Conservation (phyloP, 768 basidiomycete genomes). For the Podaxis rugospora region DNA sequence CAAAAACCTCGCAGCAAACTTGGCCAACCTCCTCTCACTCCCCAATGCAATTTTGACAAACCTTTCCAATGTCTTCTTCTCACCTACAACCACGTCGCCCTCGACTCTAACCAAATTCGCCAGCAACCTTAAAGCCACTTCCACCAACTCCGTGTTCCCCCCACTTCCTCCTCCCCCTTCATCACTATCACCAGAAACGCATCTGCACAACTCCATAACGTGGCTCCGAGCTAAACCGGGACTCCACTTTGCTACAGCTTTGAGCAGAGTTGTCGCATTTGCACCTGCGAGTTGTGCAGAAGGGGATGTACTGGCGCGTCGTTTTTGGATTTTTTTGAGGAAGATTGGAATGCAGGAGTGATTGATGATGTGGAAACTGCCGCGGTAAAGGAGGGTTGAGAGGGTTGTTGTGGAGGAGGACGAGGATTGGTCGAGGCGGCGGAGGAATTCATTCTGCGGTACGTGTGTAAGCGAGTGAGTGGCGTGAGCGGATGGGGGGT, state of each 20-base stretch:
- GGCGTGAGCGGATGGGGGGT: not conserved
- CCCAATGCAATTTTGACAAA: conserved; percentile 55
- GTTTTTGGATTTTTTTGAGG: conserved; percentile 61
- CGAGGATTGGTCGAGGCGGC: conserved; percentile 69
- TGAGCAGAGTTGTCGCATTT: conserved; percentile 44
- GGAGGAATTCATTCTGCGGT: conserved; percentile 69
- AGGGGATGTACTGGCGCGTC: conserved; percentile 26
- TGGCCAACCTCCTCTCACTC: conserved; percentile 64
- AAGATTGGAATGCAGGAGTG: conserved; percentile 82
- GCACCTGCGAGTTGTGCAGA: conserved; percentile 42
- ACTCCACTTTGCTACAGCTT: conserved; percentile 61
- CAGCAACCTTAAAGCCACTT: conserved; percentile 73
- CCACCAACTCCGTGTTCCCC: conserved; percentile 43
- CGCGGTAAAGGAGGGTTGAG: conserved; percentile 62
- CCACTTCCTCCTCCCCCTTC: not conserved
- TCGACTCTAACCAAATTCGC: conserved; percentile 63
- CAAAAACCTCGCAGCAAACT: conserved; percentile 79
- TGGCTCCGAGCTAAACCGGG: conserved; percentile 61
- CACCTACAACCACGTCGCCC: conserved; percentile 47
- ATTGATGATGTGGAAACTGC: conserved; percentile 72
- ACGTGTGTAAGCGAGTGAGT: not conserved
- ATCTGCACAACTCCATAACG: conserved; percentile 58
- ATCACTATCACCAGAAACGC: conserved; percentile 51
- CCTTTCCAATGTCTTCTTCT: conserved; percentile 70
- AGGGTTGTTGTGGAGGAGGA: conserved; percentile 63